A percentile compares a stretch with the other conserved stretches of the same genome.
phyloP scores from a whole-genome alignment of 176 grass and related monocot species.

The Lolium perenne region DNA sequence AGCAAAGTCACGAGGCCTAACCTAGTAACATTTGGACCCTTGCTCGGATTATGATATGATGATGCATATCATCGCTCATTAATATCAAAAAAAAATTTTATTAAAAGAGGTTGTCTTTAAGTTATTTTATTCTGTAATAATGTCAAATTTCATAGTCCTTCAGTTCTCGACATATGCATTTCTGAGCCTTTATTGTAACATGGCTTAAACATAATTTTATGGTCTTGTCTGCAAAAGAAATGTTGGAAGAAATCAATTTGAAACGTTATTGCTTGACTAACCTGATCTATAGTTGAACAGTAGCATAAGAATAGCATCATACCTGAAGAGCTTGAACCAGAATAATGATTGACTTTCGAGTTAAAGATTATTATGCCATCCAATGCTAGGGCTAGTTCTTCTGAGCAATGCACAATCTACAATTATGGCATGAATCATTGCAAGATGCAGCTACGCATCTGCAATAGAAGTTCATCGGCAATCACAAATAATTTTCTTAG shows the following conservation, averaged over 20 bases:
- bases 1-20: background rate
- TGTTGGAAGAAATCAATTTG: background rate
- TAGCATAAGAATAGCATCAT: background rate
- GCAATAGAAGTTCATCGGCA: slow-evolving; percentile 26
- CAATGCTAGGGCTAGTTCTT: background rate
- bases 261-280: background rate
- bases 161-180: background rate
- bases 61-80: background rate
- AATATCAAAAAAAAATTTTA: background rate
- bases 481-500: background rate
- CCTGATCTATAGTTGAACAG: background rate
- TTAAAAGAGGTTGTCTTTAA: background rate
- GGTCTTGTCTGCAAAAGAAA: background rate
- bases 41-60: background rate
- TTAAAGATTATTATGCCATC: background rate
- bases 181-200: background rate
- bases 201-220: background rate
- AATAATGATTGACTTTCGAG: background rate
- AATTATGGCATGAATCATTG: background rate
- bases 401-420: background rate
- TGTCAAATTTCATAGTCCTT: background rate
- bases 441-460: slow-evolving; percentile 6
- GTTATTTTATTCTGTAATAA: background rate
- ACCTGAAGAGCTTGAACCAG: background rate
- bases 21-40: background rate